Conservation (phyloP, 2,329 filamentous ascomycete species). For the Decorospora gaudefroyi region DNA sequence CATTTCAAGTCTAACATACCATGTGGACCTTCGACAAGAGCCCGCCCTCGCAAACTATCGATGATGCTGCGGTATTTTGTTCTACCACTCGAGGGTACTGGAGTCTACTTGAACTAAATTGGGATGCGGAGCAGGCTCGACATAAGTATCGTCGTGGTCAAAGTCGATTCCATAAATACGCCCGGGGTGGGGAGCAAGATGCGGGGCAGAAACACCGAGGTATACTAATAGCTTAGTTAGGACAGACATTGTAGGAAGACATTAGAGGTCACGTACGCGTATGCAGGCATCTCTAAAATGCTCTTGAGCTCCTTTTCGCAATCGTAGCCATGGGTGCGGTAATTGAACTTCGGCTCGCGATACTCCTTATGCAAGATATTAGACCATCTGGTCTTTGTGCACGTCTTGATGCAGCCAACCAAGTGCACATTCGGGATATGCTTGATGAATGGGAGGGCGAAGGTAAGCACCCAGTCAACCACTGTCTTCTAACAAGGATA, state of each 20-base stretch:
- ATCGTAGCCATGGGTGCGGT: neutral
- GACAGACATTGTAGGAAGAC: too few species aligned
- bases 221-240: too few species aligned
- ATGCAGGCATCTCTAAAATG: neutral
- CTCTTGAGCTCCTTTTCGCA: neutral
- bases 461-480: constrained; percentile 11
- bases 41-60: too few species aligned
- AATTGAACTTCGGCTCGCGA: neutral
- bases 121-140: neutral
- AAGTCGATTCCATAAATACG: neutral
- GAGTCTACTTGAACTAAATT: too few species aligned
- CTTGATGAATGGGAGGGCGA: constrained; percentile 12
- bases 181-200: neutral
- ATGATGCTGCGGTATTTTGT: too few species aligned
- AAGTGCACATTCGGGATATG: constrained; percentile 10
- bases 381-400: neutral
- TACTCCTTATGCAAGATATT: neutral
- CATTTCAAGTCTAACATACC: too few species aligned
- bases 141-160: neutral
- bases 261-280: neutral
- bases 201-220: too few species aligned
- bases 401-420: constrained; percentile 10
- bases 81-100: too few species aligned
- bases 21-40: too few species aligned
- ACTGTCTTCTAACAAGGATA: constrained; percentile 5